Evolutionary conservation across 768 basidiomycete genomes (phyloP).

Genomic region (Phanerochaete carnosa): DNA sequence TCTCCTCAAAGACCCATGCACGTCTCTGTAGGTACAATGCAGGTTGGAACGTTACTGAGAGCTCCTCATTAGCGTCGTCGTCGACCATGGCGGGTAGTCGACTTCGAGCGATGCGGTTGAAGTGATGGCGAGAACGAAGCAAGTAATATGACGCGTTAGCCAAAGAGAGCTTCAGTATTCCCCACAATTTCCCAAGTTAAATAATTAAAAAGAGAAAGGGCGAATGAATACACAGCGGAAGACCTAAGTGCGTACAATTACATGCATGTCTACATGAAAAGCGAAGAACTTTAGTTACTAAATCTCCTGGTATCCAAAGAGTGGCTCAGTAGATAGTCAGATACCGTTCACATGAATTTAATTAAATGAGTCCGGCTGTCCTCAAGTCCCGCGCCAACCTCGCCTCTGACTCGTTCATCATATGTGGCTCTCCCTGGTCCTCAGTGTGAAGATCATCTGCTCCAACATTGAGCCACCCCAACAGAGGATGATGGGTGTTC

Average conservation of each 20-base stretch:
- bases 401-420: constrained; percentile 19
- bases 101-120: not conserved
- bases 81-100: not conserved
- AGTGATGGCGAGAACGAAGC: not conserved
- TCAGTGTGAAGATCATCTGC: not conserved
- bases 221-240: not conserved
- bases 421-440: constrained; percentile 5
- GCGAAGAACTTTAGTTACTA: not conserved
- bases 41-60: constrained; percentile 25
- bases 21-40: constrained; percentile 24
- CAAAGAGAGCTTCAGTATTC: not conserved
- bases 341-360: not conserved
- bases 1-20: constrained; percentile 26
- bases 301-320: not conserved
- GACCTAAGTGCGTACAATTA: not conserved
- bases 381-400: constrained; percentile 22
- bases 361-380: constrained; percentile 23
- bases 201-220: not conserved
- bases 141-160: not conserved
- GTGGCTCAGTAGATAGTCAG: not conserved
- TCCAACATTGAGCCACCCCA: not conserved
- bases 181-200: not conserved
- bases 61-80: constrained; percentile 11
- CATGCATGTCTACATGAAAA: not conserved
- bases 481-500: not conserved